phyloP scores from a whole-genome alignment of 768 basidiomycete genomes.

The Bullera alba region DNA sequence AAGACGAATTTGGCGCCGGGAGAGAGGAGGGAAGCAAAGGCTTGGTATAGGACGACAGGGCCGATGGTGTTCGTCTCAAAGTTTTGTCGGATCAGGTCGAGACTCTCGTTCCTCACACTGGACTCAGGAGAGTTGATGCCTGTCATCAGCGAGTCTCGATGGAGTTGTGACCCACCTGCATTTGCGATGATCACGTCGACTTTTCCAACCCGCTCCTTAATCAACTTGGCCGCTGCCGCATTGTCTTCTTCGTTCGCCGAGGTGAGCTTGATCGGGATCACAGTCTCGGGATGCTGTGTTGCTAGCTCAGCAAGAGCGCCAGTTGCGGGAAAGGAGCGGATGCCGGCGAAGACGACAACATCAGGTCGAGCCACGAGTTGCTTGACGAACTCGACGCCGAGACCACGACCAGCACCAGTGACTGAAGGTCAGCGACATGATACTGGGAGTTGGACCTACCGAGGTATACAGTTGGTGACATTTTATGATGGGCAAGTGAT shows the following conservation, averaged over 20 bases:
- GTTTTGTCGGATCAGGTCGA: too few species aligned
- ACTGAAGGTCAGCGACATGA: too few species aligned
- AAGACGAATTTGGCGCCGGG: slow-evolving; percentile 11
- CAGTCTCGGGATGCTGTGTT: slow-evolving; percentile 5
- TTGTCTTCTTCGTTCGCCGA: slow-evolving; percentile 20
- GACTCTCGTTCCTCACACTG: too few species aligned
- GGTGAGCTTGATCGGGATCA: slow-evolving; percentile 13
- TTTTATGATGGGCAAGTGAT: too few species aligned
- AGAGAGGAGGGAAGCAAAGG: slow-evolving; percentile 5
- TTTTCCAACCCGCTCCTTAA: slow-evolving; percentile 19
- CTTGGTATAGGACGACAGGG: slow-evolving; percentile 9
- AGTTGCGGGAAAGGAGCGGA: slow-evolving; percentile 5
- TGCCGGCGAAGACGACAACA: slow-evolving; percentile 20
- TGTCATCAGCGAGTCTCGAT: too few species aligned
- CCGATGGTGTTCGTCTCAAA: slow-evolving; percentile 19
- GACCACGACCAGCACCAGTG: slow-evolving; percentile 28
- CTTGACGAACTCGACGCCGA: slow-evolving; percentile 23
- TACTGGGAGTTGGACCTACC: too few species aligned
- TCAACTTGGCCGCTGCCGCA: slow-evolving; percentile 16
- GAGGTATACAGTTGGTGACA: too few species aligned
- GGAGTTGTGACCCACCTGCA: slow-evolving; percentile 26
- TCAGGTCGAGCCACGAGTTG: slow-evolving; percentile 9
- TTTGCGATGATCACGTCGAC: slow-evolving; percentile 34
- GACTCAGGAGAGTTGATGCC: not conserved
- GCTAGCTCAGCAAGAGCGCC: slow-evolving; percentile 9